A percentile compares a stretch with the other conserved stretches of the same genome.
Conservation (phyloP, 495 filamentous ascomycete genomes). For the Penicillium taxi region DNA sequence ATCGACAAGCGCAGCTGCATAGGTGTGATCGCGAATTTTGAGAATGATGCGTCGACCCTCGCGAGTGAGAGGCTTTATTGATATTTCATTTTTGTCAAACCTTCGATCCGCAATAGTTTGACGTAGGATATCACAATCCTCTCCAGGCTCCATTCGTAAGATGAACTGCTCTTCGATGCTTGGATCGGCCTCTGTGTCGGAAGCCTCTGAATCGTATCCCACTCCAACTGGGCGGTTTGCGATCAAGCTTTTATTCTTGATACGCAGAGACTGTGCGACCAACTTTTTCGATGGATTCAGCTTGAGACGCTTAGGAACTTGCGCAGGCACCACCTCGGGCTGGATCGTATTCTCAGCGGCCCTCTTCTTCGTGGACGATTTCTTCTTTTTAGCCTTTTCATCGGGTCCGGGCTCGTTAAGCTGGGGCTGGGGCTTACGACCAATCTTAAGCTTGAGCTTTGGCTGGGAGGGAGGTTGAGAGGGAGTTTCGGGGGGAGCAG, state of each 20-base stretch:
- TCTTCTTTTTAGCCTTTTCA: conserved; percentile 39
- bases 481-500: too few species aligned
- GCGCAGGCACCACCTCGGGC: conserved; percentile 19
- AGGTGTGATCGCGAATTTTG: conserved; percentile 58
- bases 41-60: conserved; percentile 69
- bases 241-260: conserved; percentile 52
- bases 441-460: conserved; percentile 48
- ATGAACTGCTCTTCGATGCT: conserved; percentile 82
- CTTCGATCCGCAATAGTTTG: conserved; percentile 61
- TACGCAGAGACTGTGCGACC: conserved; percentile 41
- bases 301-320: conserved; percentile 39
- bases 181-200: conserved; percentile 80
- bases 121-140: conserved; percentile 74
- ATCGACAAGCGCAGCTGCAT: conserved; percentile 77
- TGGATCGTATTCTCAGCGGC: conserved; percentile 24
- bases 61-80: conserved; percentile 67
- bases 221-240: conserved; percentile 62
- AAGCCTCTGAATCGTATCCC: conserved; percentile 95
- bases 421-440: conserved; percentile 23
- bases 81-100: conserved; percentile 61
- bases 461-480: conserved; percentile 27
- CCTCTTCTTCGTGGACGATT: conserved; percentile 37
- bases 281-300: conserved; percentile 38
- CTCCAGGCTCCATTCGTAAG: conserved; percentile 76
- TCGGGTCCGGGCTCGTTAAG: conserved; percentile 17